A percentile compares a stretch with the other conserved stretches of the same genome.
phyloP scores from a whole-genome alignment of 2,329 filamentous ascomycete species.

The Sporothrix schenckii region DNA sequence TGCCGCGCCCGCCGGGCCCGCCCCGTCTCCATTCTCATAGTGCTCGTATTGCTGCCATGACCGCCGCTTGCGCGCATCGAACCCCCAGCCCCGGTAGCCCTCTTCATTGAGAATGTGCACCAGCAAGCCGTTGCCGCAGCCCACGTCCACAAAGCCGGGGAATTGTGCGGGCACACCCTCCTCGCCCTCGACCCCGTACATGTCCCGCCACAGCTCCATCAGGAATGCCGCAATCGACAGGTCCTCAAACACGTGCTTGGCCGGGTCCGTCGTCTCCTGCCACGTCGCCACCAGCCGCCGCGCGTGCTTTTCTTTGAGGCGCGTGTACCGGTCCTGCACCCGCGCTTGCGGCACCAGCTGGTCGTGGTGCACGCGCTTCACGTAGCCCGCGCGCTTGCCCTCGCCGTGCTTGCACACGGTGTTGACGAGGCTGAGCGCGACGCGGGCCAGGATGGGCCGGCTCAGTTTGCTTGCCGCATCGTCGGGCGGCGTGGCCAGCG shows the following conservation, averaged over 20 bases:
- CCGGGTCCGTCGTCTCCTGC: conserved; percentile 84
- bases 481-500: background rate
- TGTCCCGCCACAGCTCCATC: conserved; percentile 84
- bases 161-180: conserved; percentile 51
- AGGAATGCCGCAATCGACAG: conserved; percentile 87
- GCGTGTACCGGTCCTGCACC: conserved; percentile 80
- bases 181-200: conserved; percentile 60
- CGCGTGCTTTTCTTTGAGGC: conserved; percentile 79
- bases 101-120: conserved; percentile 80
- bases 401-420: conserved; percentile 74
- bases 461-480: conserved; percentile 45
- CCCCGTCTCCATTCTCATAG: conserved; percentile 40
- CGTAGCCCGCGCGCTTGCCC: conserved; percentile 66
- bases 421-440: conserved; percentile 68
- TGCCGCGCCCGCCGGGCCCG: conserved; percentile 8
- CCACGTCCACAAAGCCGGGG: conserved; percentile 92
- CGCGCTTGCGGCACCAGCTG: conserved; percentile 72
- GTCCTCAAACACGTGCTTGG: conserved; percentile 95
- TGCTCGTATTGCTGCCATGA: conserved; percentile 76
- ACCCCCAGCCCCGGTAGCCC: conserved; percentile 84
- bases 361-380: conserved; percentile 84
- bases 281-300: conserved; percentile 70
- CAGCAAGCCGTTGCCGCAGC: conserved; percentile 90
- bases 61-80: conserved; percentile 83
- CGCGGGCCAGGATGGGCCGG: conserved; percentile 56